A percentile compares a stretch with the other conserved stretches of the same genome.
phyloP scores from a whole-genome alignment of 2,329 filamentous ascomycete genomes.

The Exutisphaerella laricina region DNA sequence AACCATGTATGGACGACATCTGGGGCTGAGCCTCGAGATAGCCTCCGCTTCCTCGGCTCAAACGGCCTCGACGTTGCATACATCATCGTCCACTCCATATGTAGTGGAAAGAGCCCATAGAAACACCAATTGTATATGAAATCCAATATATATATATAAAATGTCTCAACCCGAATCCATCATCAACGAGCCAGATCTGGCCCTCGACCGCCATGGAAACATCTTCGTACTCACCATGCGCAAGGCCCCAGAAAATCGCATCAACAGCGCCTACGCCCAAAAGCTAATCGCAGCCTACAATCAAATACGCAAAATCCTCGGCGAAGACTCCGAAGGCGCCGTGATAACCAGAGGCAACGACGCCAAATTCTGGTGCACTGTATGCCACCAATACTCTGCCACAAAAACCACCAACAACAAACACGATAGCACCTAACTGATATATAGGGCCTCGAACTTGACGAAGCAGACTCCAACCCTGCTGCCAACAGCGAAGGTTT shows the following conservation, averaged over 20 bases:
- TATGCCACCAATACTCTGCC: constrained; percentile 8
- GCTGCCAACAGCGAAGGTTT: constrained; percentile 34
- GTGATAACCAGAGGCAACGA: constrained; percentile 50
- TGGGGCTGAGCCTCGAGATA: no score
- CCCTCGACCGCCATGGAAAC: constrained; percentile 41
- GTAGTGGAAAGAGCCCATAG: background rate
- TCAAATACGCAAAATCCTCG: constrained; percentile 44
- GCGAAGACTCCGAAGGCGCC: constrained; percentile 46
- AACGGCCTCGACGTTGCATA: constrained; percentile 4
- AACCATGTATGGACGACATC: no score
- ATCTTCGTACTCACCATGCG: constrained; percentile 52
- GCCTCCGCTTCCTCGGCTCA: background rate
- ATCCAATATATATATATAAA: background rate
- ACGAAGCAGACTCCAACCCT: constrained; percentile 33
- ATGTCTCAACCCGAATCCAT: constrained; percentile 24
- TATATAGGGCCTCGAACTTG: constrained; percentile 32
- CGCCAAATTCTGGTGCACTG: constrained; percentile 49
- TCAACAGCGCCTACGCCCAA: constrained; percentile 48
- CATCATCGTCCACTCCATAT: background rate
- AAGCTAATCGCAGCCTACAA: constrained; percentile 49
- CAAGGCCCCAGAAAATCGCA: constrained; percentile 50
- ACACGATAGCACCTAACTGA: no score
- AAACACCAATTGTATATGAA: background rate
- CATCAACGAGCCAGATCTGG: constrained; percentile 39
- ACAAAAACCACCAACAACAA: background rate